Conservation (phyloP, 1,139 yeast species). For the Candida tropicalis region DNA sequence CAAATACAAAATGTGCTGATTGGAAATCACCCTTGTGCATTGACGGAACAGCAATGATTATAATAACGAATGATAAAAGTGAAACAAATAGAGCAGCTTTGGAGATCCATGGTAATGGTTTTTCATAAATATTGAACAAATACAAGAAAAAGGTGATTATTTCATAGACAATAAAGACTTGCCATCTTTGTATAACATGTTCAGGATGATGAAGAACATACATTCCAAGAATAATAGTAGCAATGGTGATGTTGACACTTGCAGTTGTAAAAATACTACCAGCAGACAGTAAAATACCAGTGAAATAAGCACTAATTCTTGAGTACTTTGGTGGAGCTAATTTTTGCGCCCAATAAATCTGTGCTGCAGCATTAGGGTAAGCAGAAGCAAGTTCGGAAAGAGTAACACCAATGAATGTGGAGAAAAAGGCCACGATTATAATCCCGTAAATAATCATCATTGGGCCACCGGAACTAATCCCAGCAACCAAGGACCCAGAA, state of each 20-base stretch:
- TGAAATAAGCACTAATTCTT: conserved; percentile 48
- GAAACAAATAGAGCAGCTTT: conserved; percentile 57
- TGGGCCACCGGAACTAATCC: conserved; percentile 69
- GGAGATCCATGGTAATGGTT: conserved; percentile 56
- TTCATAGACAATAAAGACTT: conserved; percentile 56
- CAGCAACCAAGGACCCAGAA: conserved; percentile 36
- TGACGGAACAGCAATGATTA: conserved; percentile 58
- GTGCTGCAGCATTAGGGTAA: conserved; percentile 68
- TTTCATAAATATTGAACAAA: conserved; percentile 60
- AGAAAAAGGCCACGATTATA: conserved; percentile 54
- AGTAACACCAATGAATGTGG: conserved; percentile 40
- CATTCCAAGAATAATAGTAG: conserved; percentile 54
- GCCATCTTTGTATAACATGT: conserved; percentile 54
- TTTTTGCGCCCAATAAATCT: conserved; percentile 61
- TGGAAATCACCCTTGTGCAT: conserved; percentile 55
- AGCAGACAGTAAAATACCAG: conserved; percentile 59
- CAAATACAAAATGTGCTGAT: conserved; percentile 61
- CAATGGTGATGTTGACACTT: conserved; percentile 57
- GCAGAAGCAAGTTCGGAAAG: conserved; percentile 53
- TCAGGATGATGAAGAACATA: conserved; percentile 50
- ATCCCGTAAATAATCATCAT: conserved; percentile 68
- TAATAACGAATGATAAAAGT: conserved; percentile 52
- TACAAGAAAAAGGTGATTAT: conserved; percentile 41
- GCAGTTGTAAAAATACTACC: conserved; percentile 61
- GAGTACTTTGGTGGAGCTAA: conserved; percentile 53